Evolutionary conservation across 1,139 yeast genomes (phyloP).

Genomic region (Blastobotrys indianensis): DNA sequence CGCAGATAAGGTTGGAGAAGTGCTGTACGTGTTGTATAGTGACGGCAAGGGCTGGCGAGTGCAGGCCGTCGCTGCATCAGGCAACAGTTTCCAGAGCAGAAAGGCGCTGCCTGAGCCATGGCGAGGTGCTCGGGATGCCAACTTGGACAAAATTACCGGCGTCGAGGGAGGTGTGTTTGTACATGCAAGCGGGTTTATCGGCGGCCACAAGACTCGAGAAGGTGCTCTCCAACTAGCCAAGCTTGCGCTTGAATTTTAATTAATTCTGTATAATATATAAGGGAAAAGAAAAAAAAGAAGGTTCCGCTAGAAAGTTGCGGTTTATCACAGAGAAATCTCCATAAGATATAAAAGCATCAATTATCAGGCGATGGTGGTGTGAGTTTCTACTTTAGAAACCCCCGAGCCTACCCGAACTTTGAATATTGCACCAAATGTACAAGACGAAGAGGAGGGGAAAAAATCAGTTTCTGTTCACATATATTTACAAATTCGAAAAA

Average conservation of each 20-base stretch:
- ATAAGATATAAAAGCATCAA: too few relatives aligned
- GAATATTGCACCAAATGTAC: too few relatives aligned
- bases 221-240: slow-evolving; percentile 75
- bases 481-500: too few relatives aligned
- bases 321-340: too few relatives aligned
- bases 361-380: too few relatives aligned
- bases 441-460: too few relatives aligned
- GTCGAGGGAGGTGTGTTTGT: slow-evolving; percentile 79
- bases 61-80: slow-evolving; percentile 75
- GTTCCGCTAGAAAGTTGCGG: too few relatives aligned
- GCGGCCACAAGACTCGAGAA: slow-evolving; percentile 81
- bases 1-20: slow-evolving; percentile 44
- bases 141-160: slow-evolving; percentile 63
- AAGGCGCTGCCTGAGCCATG: slow-evolving; percentile 81
- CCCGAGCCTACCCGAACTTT: too few relatives aligned
- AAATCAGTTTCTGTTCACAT: too few relatives aligned
- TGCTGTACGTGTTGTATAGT: slow-evolving; percentile 71
- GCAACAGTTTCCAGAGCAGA: slow-evolving; percentile 77
- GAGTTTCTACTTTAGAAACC: too few relatives aligned
- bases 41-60: slow-evolving; percentile 81
- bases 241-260: slow-evolving; percentile 37
- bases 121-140: slow-evolving; percentile 92
- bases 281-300: too few relatives aligned
- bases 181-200: slow-evolving; percentile 97
- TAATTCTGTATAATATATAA: too few relatives aligned